Evolutionary conservation across 257 asterid species (phyloP).

Genomic region (Ophiorrhiza pumila): DNA sequence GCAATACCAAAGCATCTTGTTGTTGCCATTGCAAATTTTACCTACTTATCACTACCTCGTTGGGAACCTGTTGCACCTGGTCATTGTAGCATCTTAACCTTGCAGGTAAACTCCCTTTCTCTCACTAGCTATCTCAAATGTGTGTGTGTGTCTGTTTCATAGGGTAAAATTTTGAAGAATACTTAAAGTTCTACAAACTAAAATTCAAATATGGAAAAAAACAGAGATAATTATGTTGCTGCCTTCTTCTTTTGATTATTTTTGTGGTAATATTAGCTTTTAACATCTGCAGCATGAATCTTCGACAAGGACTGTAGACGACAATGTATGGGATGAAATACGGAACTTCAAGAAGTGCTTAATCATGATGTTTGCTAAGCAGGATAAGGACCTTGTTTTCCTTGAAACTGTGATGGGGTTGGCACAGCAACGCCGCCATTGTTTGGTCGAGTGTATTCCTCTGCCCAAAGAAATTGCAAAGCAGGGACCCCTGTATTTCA

Average conservation of each 20-base stretch:
- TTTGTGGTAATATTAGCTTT: conserved; percentile 14
- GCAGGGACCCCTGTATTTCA: conserved; percentile 90
- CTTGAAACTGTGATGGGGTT: conserved; percentile 87
- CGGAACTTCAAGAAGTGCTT: conserved; percentile 98
- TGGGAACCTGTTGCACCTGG: conserved; percentile 76
- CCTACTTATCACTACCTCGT: conserved; percentile 74
- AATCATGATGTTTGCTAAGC: conserved; percentile 87
- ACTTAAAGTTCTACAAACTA: background rate
- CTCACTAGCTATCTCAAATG: background rate
- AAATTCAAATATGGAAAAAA: background rate
- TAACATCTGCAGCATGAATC: conserved; percentile 68
- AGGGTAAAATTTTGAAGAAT: background rate
- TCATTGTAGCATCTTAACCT: conserved; percentile 81
- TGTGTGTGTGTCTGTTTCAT: background rate
- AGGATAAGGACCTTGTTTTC: conserved; percentile 76
- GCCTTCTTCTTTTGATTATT: background rate
- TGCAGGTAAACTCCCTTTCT: conserved; percentile 53
- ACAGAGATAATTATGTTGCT: background rate
- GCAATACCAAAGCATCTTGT: conserved; percentile 85
- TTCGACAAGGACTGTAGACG: conserved; percentile 75
- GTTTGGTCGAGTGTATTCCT: conserved; percentile 90
- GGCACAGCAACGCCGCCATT: conserved; percentile 77
- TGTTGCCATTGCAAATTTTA: conserved; percentile 76
- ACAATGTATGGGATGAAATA: conserved; percentile 89
- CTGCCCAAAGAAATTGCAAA: conserved; percentile 70